Evolutionary conservation across 1,284 basidiomycete genomes (phyloP), one percentile per base, ranked within the genome.

Genomic region (Naganishia albida): DNA sequence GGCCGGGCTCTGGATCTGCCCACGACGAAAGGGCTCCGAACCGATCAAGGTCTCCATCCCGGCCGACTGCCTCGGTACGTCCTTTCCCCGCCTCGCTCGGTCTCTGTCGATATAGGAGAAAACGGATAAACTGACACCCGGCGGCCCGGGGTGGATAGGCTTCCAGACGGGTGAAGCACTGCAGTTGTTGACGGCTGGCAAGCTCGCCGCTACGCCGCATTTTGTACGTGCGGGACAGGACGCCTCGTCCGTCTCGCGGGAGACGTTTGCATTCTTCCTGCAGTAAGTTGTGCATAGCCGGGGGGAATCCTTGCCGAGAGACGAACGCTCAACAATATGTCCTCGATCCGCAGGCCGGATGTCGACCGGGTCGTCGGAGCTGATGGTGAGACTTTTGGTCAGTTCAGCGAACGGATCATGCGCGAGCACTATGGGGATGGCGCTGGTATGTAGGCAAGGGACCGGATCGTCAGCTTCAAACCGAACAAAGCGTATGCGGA

Each of bases 161-260:
- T 94, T 96, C 78, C 93, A 97, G 77, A 95, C 91, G 0, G 93
- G 93, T 8, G 91, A 96, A 79, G 90, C 93, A 16, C 84, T 97
- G 30, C 87, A 93, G 76, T 81, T 96, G 34, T 87, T 93, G 15
- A 94, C 92, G 1, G 85, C 82, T 20, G 85, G 74, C 15, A 69
- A 69, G 50, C 72, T 96, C 20, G 84, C 87, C 50, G 93, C 93
- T 0, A 96, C 93, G 0, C 91, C 92, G 8, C 93, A 97, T 72
- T 95, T 90, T 71, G 93, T 96, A 42, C 85, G 87, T 64, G 74
- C 63, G 62, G 73, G 69, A 15, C 52, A 46, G 68, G 69, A 66
- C 38, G 62, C 40, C 3, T 82, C 82, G 40, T 80, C 77, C 44
- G 81, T 88, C 55, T 91, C 87, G n/a, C 82, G 91, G 67, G 90